Evolutionary conservation across 306 rosid genomes (phyloP).

Genomic region (cucumber (Cucumis sativus)): Cucumber_9930_V3 NC_026655.2:11064501-11065000

Average conservation of each 20-base stretch:
- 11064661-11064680: background rate
- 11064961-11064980: background rate
- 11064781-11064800: background rate
- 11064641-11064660: background rate
- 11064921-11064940: background rate
- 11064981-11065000: background rate
- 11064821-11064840: background rate
- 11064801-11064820: background rate
- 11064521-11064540: background rate
- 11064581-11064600: background rate
- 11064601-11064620: background rate
- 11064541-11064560: background rate
- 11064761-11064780: background rate
- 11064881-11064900: background rate
- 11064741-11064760: background rate
- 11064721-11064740: background rate
- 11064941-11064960: background rate
- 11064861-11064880: background rate
- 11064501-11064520: background rate
- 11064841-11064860: background rate
- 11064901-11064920: background rate
- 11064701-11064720: constrained; percentile 1
- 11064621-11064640: background rate
- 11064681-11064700: background rate
- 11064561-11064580: background rate